phyloP scores from a whole-genome alignment of 2,329 filamentous ascomycete species.

The Penicillium verrucosum region DNA sequence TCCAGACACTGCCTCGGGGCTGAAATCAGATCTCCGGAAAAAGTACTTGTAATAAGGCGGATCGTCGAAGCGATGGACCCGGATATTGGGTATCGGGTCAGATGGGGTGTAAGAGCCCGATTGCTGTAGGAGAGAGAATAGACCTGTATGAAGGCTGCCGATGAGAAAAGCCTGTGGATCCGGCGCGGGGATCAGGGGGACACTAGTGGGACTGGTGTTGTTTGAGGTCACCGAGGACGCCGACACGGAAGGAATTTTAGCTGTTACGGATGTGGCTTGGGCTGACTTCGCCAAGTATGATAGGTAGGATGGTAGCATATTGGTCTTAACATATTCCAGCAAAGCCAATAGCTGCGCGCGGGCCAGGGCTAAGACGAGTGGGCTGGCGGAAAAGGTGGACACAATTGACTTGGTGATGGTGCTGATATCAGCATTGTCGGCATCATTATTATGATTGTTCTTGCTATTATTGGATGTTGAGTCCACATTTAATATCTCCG shows the following conservation, averaged over 20 bases:
- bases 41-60: conserved; percentile 39
- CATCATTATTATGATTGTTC: neutral
- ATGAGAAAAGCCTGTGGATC: conserved; percentile 34
- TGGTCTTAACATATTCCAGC: conserved; percentile 24
- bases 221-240: neutral
- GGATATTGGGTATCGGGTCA: conserved; percentile 20
- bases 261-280: neutral
- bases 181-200: conserved; percentile 26
- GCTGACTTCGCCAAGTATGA: conserved; percentile 8
- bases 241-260: neutral
- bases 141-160: conserved; percentile 36
- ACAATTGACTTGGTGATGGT: conserved; percentile 1
- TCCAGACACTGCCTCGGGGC: neutral
- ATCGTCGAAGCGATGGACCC: conserved; percentile 29
- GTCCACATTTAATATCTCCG: conserved; percentile 4
- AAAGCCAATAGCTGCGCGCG: conserved; percentile 31
- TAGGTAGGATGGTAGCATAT: conserved; percentile 29
- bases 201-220: conserved; percentile 1
- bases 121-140: conserved; percentile 28
- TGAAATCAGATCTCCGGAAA: conserved; percentile 26
- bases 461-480: conserved; percentile 4
- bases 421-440: neutral
- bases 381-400: conserved; percentile 13
- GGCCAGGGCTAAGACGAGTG: conserved; percentile 12
- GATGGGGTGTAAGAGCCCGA: conserved; percentile 16